Evolutionary conservation across 768 basidiomycete species (phyloP), one percentile per base, ranked within the genome.

Genomic region (Termitomyces sp.): DNA sequence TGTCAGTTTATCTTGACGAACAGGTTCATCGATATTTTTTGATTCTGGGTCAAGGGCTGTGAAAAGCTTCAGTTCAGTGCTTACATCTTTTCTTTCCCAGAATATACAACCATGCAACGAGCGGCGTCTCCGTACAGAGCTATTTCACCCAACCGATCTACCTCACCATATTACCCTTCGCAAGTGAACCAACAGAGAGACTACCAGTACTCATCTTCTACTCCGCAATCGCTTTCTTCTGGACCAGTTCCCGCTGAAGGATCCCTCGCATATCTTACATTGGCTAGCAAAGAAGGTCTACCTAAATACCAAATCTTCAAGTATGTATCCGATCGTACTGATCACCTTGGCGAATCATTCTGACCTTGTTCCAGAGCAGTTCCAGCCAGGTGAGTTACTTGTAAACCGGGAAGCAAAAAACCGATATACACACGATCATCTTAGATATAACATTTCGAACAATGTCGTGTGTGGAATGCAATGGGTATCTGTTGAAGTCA

Each of bases 221-320:
- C 63, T 42, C 30, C 59, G 14, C 59, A 56, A 16, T 20, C 54
- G 4, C 38, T 14, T 22, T 12, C 42, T 46, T n/a, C 28, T 30
- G 42, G 73, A 44, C 78, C 82, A 68, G 84, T 89, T 56, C 73
- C 76, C 36, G 79, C 87, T 35, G 43, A 32, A 24, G 88, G 88
- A n/a, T 72, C 87, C 38, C 77, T 87, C 64, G 89, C 87, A 22
- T 91, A 89, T 61, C 88, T 88, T 0, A 88, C 87, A 12, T 78
- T 83, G 1, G 79, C 75, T 0, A 77, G 77, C 3, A 73, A 80
- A 38, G 84, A 90, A 73, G 90, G 90, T 18, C 75, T 78, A 60
- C 56, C 81, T 32, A 66, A 78, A 54, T 92, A 92, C 67, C 86
- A 90, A 65, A 80, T 84, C 13, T 92, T 90, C 82, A 90, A 76